Conservation (phyloP, 257 asterid genomes). For the Primulina huaijiensis region DNA sequence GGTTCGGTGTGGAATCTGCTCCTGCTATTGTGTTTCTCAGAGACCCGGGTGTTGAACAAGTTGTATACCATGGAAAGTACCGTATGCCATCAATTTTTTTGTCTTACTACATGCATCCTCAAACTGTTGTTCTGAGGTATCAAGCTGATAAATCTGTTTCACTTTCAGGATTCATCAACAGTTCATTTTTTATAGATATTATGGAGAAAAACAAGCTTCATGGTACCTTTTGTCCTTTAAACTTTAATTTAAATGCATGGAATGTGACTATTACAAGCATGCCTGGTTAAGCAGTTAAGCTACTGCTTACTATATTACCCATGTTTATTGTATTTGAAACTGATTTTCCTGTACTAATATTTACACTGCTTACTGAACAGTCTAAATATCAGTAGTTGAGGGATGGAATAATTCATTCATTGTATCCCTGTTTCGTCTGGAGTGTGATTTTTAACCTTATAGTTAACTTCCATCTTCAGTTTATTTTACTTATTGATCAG, state of each 20-base stretch:
- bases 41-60: slow-evolving; percentile 91
- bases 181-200: slow-evolving; percentile 68
- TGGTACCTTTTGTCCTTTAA: slow-evolving; percentile 42
- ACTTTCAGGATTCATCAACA: slow-evolving; percentile 72
- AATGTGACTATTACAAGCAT: slow-evolving; percentile 3
- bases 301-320: neutral
- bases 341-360: neutral
- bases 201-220: slow-evolving; percentile 85
- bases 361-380: too few relatives aligned
- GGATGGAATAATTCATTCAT: too few relatives aligned
- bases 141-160: slow-evolving; percentile 34
- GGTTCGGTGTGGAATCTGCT: slow-evolving; percentile 91
- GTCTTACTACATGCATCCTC: neutral
- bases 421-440: too few relatives aligned
- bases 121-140: slow-evolving; percentile 18
- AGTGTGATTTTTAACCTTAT: too few relatives aligned
- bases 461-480: neutral
- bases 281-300: slow-evolving; percentile 4
- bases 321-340: neutral
- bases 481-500: neutral
- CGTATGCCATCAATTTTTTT: slow-evolving; percentile 13
- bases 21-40: slow-evolving; percentile 83
- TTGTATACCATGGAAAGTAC: slow-evolving; percentile 69
- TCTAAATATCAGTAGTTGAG: too few relatives aligned
- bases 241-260: slow-evolving; percentile 5